Evolutionary conservation across 306 rosid genomes (phyloP).

Genomic region (Delonix regia): DNA sequence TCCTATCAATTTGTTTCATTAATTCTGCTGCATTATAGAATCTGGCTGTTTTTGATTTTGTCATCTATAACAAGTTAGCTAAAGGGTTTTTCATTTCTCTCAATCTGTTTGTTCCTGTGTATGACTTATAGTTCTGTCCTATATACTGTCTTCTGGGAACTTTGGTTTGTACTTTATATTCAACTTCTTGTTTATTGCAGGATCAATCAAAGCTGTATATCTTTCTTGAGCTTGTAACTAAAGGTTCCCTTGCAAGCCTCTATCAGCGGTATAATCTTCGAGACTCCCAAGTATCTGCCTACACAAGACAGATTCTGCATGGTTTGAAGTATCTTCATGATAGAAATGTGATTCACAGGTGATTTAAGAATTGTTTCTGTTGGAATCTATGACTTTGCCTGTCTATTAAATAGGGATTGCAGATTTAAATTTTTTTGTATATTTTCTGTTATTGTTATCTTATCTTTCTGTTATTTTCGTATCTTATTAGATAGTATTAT

Average conservation of each 20-base stretch:
- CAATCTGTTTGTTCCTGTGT: not conserved
- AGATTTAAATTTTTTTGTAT: no score
- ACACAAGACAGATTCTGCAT: conserved; percentile 83
- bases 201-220: conserved; percentile 81
- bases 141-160: not conserved
- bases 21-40: not conserved
- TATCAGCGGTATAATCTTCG: conserved; percentile 62
- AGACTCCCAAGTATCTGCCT: conserved; percentile 85
- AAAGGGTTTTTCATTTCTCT: not conserved
- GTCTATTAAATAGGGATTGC: no score
- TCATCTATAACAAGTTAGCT: not conserved
- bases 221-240: conserved; percentile 86
- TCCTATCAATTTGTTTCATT: not conserved
- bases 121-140: not conserved
- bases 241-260: conserved; percentile 82
- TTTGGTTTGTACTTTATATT: conserved; percentile 25
- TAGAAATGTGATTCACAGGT: conserved; percentile 90
- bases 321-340: conserved; percentile 98
- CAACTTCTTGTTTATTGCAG: conserved; percentile 53
- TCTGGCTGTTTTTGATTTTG: not conserved
- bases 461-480: no score
- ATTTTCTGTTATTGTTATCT: no score
- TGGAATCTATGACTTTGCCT: no score
- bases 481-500: no score
- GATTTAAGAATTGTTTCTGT: conserved; percentile 30